Percentiles rank a stretch among this genome's conserved stretches.
phyloP scores from a whole-genome alignment of 305 asterid species.

The Fraxinus velutina region DNA sequence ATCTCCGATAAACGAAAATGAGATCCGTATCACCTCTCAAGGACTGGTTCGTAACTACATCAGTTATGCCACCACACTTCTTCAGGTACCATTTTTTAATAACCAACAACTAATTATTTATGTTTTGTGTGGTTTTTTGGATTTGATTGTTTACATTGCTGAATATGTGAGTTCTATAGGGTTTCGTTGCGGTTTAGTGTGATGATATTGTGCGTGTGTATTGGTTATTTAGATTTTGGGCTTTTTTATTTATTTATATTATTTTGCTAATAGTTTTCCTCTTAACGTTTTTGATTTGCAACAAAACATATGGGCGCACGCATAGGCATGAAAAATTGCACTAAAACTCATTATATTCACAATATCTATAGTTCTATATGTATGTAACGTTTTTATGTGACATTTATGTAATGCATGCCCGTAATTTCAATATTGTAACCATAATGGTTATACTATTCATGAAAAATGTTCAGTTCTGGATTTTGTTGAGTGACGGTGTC shows the following conservation, averaged over 20 bases:
- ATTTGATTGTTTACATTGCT: neutral
- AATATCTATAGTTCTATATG: neutral
- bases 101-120: neutral
- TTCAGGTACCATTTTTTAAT: constrained; percentile 46
- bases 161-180: neutral
- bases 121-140: neutral
- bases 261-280: neutral
- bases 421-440: neutral
- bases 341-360: neutral
- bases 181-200: neutral
- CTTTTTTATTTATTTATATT: neutral
- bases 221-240: neutral
- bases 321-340: neutral
- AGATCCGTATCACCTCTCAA: constrained; percentile 86
- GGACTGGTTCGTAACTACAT: constrained; percentile 76
- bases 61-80: constrained; percentile 72
- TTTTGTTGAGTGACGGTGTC: neutral
- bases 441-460: too few relatives aligned
- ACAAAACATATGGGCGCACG: neutral
- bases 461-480: neutral
- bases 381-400: neutral
- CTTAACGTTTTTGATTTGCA: neutral
- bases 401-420: neutral
- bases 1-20: constrained; percentile 76
- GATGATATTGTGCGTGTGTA: neutral